A percentile compares a stretch with the other conserved stretches of the same genome.
Conservation (phyloP, 192 early-diverging fungal genomes). For the Podila horticola region DNA sequence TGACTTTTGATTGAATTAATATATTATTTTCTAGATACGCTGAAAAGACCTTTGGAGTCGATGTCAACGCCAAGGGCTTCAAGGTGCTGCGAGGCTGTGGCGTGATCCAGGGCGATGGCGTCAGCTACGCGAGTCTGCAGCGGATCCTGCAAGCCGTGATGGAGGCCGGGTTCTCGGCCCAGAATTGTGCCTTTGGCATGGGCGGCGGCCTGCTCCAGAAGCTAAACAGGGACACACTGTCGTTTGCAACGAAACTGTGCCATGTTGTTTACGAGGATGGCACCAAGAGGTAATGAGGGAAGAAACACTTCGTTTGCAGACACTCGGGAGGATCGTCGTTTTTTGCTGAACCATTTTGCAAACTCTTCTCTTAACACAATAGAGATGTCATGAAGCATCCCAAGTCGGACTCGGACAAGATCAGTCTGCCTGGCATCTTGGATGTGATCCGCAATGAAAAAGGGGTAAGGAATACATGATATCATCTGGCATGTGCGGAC, state of each 20-base stretch:
- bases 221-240: constrained; percentile 88
- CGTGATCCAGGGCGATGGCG: constrained; percentile 90
- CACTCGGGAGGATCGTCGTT: too few relatives aligned
- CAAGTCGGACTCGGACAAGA: constrained; percentile 74
- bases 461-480: constrained; percentile 30
- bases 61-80: constrained; percentile 80
- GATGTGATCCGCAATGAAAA: constrained; percentile 55
- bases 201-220: constrained; percentile 87
- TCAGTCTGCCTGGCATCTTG: constrained; percentile 79
- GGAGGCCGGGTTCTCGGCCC: constrained; percentile 72
- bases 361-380: not conserved
- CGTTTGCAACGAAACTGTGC: constrained; percentile 86
- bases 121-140: constrained; percentile 63
- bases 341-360: not conserved
- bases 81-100: constrained; percentile 75
- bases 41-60: constrained; percentile 77
- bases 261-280: constrained; percentile 77
- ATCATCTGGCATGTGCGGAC: not conserved
- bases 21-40: constrained; percentile 58
- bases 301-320: too few relatives aligned
- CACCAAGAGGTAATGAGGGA: constrained; percentile 45
- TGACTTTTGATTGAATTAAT: too few relatives aligned
- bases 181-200: constrained; percentile 88
- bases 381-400: constrained; percentile 92
- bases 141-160: constrained; percentile 67